Base-by-base conservation (phyloP, 2,329 filamentous ascomycete genomes). In the Exophiala oligosperma region DNA sequence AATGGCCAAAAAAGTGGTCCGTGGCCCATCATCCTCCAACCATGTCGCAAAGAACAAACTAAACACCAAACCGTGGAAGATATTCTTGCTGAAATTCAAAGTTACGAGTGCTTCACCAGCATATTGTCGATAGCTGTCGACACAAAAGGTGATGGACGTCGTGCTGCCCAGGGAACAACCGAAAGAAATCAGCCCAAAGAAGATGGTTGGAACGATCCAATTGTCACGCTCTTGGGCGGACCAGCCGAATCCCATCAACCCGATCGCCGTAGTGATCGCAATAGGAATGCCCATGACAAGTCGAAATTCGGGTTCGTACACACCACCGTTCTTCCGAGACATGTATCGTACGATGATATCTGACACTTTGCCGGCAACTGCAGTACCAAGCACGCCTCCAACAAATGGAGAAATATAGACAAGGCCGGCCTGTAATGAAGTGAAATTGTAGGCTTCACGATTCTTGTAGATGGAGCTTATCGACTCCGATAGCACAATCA, bases 191-290 rank as follows among this genome's bases (percentile, higher is more conserved):
- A 97, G 73, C 5, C 93, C 93, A 65, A 97, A 97, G 76, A 97
- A 97, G 3, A 96, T 72, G 0, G 93, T 97, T 0, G 94, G 94
- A 0, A 96, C 90, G 52, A 96, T 95, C 90, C 90, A 97, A 23
- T 82, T 79, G 68, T 97, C 85, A 24, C 80, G 79, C 56, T 87
- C 81, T 62, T 91, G 73, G 0, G 89, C 91, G 8, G 89, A 92
- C 94, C 93, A 97, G n/a, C 93, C 93, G 69, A 94, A 97, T 1
- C 92, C 93, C 86, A 97, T 96, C 14, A 97, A 82, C 0, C 94
- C 94, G 32, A 93, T 85, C 1, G 87, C 85, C 0, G 92, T 97
- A 2, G 86, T 85, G 54, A 97, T 68, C 0, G 88, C 79, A 32
- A 97, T 87, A 0, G 92, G 93, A 2, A 88, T 74, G 0, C 86